Evolutionary conservation across 1,284 basidiomycete genomes (phyloP), one percentile per base, ranked within the genome.

Genomic region (Heimioporus retisporus): DNA sequence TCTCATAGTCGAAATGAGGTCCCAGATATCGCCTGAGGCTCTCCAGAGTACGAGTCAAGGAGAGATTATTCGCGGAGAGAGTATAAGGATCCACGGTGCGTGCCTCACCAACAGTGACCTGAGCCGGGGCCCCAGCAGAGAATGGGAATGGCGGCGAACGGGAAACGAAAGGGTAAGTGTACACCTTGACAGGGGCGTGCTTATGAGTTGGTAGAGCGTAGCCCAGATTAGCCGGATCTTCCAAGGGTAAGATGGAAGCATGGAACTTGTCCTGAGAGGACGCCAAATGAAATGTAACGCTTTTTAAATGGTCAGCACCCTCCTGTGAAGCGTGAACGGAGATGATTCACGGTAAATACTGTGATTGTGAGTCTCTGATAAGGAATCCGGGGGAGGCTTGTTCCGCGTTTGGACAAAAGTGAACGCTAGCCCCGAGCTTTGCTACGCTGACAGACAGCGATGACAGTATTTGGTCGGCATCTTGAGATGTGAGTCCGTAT

Each of bases 1-100:
- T 79, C 73, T 85, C 84, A 1, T 85, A 71, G 56, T 82, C 75
- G 66, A 80, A 84, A 67, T 83, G 78, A 53, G 84, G 84, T 5
- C 84, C 84, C 31, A 85, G 71, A 55, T 80, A 69, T 55, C 78
- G 75, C 58, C 78, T 78, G 48, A 84, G 72, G 43, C 81, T 71
- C 63, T 78, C 80, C 28, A 85, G 73, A 54, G 82, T 82, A n/a
- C 83, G 76, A 50, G 80, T 81, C 66, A 84, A 79, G 15, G 83
- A 79, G n/a, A 85, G 70, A 58, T 75, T 77, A n/a, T 77, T 80
- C 42, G 84, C 84, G 53, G 84, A 85, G 28, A 77, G 78, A 35
- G 78, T 63, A 63, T 83, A 75, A 15, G 78, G 75, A 65, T 83
- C 79, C 25, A 79, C 72, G 31, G 69, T 59, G 59, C 60, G 67